phyloP scores from a whole-genome alignment of 768 basidiomycete species.

The Termitomyces sp. region DNA sequence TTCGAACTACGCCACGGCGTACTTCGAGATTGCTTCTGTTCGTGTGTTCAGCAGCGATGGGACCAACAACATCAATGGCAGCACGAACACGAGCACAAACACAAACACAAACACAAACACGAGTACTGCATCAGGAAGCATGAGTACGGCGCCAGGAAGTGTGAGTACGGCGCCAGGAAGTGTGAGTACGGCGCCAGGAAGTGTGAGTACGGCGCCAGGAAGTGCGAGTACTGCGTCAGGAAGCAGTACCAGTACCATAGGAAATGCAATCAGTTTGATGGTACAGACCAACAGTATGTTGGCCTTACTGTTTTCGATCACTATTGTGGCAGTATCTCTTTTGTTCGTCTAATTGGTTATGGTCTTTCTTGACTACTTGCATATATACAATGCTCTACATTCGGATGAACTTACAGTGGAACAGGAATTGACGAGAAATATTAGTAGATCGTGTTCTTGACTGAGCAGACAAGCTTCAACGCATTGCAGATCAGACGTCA shows the following conservation, averaged over 20 bases:
- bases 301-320: background rate
- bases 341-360: background rate
- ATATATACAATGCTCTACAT: background rate
- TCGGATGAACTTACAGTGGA: background rate
- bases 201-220: too few relatives aligned
- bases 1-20: constrained; percentile 60
- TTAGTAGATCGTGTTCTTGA: background rate
- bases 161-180: too few relatives aligned
- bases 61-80: constrained; percentile 10
- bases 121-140: background rate
- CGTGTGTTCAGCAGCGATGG: constrained; percentile 41
- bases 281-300: background rate
- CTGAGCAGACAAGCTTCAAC: background rate
- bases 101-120: background rate
- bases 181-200: too few relatives aligned
- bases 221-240: too few relatives aligned
- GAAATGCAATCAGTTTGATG: background rate
- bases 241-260: background rate
- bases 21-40: constrained; percentile 69
- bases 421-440: background rate
- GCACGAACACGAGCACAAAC: constrained; percentile 1
- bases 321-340: constrained; percentile 3
- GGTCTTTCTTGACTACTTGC: background rate
- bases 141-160: too few relatives aligned
- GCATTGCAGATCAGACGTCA: background rate